Evolutionary conservation across 2,329 filamentous ascomycete genomes (phyloP), one percentile per base, ranked within the genome.

Genomic region (Cordyceps cateniannulata): DNA sequence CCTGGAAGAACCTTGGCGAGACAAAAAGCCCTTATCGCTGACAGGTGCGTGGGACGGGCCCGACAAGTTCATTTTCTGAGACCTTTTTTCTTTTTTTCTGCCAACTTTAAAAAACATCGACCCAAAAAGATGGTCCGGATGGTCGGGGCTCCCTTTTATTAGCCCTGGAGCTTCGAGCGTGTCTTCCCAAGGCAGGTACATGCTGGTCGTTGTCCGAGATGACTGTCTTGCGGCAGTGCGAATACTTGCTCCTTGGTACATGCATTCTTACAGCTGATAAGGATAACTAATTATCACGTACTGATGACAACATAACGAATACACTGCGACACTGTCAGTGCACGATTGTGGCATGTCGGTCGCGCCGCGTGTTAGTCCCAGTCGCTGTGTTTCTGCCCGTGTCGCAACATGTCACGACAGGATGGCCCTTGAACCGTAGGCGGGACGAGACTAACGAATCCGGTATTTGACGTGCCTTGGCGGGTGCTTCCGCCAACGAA

Each of bases 1-100:
- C 55, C 56, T 50, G 24, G 44, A 24, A 24, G 22, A 10, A 51
- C 50, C 56, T 59, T 59, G 56, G 56, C 47, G 47, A 59, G 45
- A 50, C 56, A 24, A 40, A 20, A 24, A 40, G 24, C 14, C 22
- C 27, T 57, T 48, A 48, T 59, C 35, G 24, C n/a, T 40, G 32
- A n/a, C n/a, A 18, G 51, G 16, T 20, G 40, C 8, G 18, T 32
- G 29, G 29, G 5, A 32, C n/a, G 42, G 16, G 1, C n/a, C 42
- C 18, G 18, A n/a, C 42, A n/a, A 40, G 18, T 40, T 22, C 1
- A 20, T 22, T 40, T 29, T 53, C 51, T 42, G 20, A 47, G 42
- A 35, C 52, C 44, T 20, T 38, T 22, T 42, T 24, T 52, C n/a
- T 32, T 50, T 42, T 5, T 20, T 9, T 9, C 1, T 32, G 29